These are phyloP conservation scores for Melanogaster broomeanus DNA, from an alignment of 768 basidiomycete genomes.

Conservation along the genomic window DNA sequence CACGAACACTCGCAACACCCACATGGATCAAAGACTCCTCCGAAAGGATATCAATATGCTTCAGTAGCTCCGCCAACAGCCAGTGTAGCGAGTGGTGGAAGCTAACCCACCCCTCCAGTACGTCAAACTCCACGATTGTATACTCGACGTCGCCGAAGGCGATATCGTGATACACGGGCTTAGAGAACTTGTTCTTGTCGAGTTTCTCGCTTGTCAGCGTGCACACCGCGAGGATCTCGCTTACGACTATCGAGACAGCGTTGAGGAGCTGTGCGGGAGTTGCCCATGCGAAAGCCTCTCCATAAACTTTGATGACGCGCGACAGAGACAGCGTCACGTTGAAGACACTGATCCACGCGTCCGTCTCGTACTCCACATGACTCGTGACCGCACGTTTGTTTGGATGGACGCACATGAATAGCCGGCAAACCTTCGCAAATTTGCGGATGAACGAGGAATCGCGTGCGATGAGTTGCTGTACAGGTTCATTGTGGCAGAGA, in stretches of 20 bases:
- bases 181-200: slow-evolving; percentile 64
- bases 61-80: slow-evolving; percentile 87
- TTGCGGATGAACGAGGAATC: slow-evolving; percentile 66
- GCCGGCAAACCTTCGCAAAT: slow-evolving; percentile 75
- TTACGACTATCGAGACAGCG: slow-evolving; percentile 69
- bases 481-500: slow-evolving; percentile 76
- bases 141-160: slow-evolving; percentile 60
- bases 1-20: slow-evolving; percentile 56
- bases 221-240: slow-evolving; percentile 72
- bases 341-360: slow-evolving; percentile 96
- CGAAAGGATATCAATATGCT: slow-evolving; percentile 71
- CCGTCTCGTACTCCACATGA: slow-evolving; percentile 96
- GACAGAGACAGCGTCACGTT: slow-evolving; percentile 91
- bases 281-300: slow-evolving; percentile 73
- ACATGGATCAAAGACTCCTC: slow-evolving; percentile 52
- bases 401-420: slow-evolving; percentile 94
- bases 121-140: slow-evolving; percentile 75
- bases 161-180: slow-evolving; percentile 65
- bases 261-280: slow-evolving; percentile 58
- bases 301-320: slow-evolving; percentile 86
- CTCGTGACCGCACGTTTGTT: slow-evolving; percentile 78
- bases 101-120: slow-evolving; percentile 80
- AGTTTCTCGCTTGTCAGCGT: slow-evolving; percentile 66
- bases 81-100: slow-evolving; percentile 93
- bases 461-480: slow-evolving; percentile 76